Conservation (phyloP, 129 eudicot species). For the Tagetes erecta region DNA sequence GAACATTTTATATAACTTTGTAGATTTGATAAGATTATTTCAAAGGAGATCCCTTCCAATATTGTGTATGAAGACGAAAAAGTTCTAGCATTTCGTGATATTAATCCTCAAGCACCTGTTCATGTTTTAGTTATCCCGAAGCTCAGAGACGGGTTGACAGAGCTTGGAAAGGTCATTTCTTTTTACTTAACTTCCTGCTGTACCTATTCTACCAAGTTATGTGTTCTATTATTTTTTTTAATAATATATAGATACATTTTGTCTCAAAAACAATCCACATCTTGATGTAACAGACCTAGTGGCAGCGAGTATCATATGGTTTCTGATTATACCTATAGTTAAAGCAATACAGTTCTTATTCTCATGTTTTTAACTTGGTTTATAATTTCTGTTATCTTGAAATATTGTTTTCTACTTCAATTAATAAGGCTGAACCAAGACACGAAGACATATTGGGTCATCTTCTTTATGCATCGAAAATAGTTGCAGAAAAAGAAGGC, state of each 20-base stretch:
- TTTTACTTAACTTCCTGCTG: constrained; percentile 14
- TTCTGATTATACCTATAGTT: neutral
- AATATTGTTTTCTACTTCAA: constrained; percentile 3
- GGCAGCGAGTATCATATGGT: constrained; percentile 8
- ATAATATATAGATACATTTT: neutral
- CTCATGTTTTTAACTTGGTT: neutral
- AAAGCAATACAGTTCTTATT: neutral
- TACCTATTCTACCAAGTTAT: constrained; percentile 8
- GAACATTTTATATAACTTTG: neutral
- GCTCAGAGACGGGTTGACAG: constrained; percentile 74
- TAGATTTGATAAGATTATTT: constrained; percentile 80
- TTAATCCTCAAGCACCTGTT: constrained; percentile 91
- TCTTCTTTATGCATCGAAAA: constrained; percentile 75
- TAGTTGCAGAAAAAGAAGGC: constrained; percentile 93
- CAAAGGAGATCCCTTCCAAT: constrained; percentile 79
- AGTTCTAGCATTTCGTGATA: constrained; percentile 84
- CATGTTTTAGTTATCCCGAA: constrained; percentile 89
- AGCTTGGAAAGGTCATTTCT: constrained; percentile 76
- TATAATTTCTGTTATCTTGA: neutral
- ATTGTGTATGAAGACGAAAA: constrained; percentile 84
- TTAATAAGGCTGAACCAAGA: constrained; percentile 67
- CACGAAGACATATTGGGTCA: constrained; percentile 81
- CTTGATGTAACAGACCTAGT: constrained; percentile 10
- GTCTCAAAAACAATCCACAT: constrained; percentile 8
- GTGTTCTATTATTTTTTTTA: neutral